Evolutionary conservation across 2,329 filamentous ascomycete genomes (phyloP), one percentile per base, ranked within the genome.

Genomic region (Ilyonectria robusta): DNA sequence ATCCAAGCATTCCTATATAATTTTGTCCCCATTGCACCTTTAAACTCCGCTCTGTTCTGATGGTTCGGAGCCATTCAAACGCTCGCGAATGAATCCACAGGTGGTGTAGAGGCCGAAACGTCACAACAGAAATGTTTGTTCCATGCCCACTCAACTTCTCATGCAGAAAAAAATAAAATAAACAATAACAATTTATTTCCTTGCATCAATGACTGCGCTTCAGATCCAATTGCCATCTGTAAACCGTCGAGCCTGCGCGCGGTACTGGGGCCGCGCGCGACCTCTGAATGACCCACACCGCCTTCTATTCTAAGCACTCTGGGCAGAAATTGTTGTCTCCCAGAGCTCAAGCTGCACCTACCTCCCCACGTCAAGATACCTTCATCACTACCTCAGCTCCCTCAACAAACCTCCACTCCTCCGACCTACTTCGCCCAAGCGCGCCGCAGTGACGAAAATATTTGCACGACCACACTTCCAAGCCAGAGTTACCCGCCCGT

Each of bases 271-370:
- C 47, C 17, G 15, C 8, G n/a, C 29, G 11, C 17, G 10, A 13
- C 17, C 29, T n/a, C 37, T 47, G 13, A 35, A 29, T 21, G 7
- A 47, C 31, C 31, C 50, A 53, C 70, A 72, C 68, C 70, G 68
- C 70, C 59, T 70, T 59, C 67, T 46, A 26, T 55, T 70, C 62
- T 66, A 15, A 60, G 59, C 33, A 33, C 13, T 37, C 29, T 40
- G 47, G 48, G 33, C 65, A 40, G 59, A 63, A 67, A 59, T 67
- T 69, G 46, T 61, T 65, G 44, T 60, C 26, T 26, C 55, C 56
- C 42, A 47, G 37, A 65, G 37, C 56, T 44, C 56, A 37, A 54
- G 50, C 46, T 59, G 35, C 54, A 50, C 23, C 54, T 50, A 21
- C 35, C 37, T 53, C 59, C 54, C 29, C 35, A 31, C 47, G 19